A percentile compares a stretch with the other conserved stretches of the same genome.
Evolutionary conservation across 805 yeast genomes (phyloP).

Genomic region (Ogataea allantospora): DNA sequence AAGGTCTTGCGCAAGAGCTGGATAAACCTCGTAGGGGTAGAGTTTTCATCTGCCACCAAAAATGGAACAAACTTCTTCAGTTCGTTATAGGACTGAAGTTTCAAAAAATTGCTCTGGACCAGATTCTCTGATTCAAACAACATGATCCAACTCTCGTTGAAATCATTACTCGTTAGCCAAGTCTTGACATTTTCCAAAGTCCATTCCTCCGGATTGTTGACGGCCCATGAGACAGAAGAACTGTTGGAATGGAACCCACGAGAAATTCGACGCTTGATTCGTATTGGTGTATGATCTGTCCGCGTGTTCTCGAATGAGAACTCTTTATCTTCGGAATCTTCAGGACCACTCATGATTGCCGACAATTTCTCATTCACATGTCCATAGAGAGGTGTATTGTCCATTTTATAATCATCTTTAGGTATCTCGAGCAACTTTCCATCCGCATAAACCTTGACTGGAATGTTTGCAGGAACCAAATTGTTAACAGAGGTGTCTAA

Average conservation of each 20-base stretch:
- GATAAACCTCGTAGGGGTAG: slow-evolving; percentile 57
- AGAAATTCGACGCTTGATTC: slow-evolving; percentile 11
- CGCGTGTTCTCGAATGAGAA: slow-evolving; percentile 8
- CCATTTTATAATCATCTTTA: background rate
- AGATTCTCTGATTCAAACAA: slow-evolving; percentile 58
- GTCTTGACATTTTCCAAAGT: slow-evolving; percentile 57
- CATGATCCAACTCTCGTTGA: slow-evolving; percentile 72
- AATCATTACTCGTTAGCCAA: slow-evolving; percentile 70
- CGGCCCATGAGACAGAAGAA: slow-evolving; percentile 44
- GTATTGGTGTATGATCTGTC: slow-evolving; percentile 2
- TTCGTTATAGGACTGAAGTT: slow-evolving; percentile 62
- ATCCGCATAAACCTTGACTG: slow-evolving; percentile 16
- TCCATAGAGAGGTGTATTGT: slow-evolving; percentile 22
- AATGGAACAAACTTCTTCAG: slow-evolving; percentile 33
- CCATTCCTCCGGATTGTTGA: slow-evolving; percentile 64
- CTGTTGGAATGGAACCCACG: slow-evolving; percentile 22
- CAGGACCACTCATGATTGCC: slow-evolving; percentile 16
- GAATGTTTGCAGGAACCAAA: slow-evolving; percentile 15
- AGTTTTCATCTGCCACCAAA: slow-evolving; percentile 44
- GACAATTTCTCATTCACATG: slow-evolving; percentile 22
- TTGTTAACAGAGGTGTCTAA: slow-evolving; percentile 22
- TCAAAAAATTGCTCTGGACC: slow-evolving; percentile 61
- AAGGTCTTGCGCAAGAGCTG: slow-evolving; percentile 48
- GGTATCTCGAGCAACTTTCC: slow-evolving; percentile 3
- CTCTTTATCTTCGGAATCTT: slow-evolving; percentile 8